These are phyloP conservation scores for Apiospora marii DNA, from an alignment of 2,329 filamentous ascomycete genomes.

Conservation along the genomic window DNA sequence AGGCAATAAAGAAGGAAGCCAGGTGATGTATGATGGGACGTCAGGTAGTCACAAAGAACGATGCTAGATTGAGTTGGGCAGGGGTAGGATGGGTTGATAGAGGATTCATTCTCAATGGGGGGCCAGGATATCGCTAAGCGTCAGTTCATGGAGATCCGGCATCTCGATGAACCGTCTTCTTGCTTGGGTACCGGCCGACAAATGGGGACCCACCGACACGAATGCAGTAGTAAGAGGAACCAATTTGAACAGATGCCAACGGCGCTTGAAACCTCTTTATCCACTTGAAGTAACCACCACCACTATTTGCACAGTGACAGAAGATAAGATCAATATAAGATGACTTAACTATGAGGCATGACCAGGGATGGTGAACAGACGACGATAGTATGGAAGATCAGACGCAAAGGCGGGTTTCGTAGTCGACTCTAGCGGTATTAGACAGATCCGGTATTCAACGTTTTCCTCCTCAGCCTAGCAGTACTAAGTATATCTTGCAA, in stretches of 20 bases:
- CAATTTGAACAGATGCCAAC: constrained; percentile 47
- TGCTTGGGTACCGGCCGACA: neutral
- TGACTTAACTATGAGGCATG: constrained; percentile 15
- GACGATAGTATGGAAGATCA: constrained; percentile 19
- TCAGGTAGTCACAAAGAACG: constrained; percentile 50
- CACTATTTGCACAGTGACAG: constrained; percentile 18
- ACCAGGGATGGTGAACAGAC: constrained; percentile 14
- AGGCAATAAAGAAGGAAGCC: constrained; percentile 43
- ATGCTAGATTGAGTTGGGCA: constrained; percentile 18
- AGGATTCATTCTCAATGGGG: constrained; percentile 12
- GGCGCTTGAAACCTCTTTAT: constrained; percentile 49
- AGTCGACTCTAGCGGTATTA: constrained; percentile 48
- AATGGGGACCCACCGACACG: constrained; percentile 3
- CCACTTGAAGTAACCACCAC: constrained; percentile 29
- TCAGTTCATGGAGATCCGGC: constrained; percentile 22
- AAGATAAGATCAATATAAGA: neutral
- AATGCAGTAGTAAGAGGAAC: constrained; percentile 30
- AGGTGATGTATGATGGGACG: constrained; percentile 41
- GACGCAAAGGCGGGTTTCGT: constrained; percentile 46
- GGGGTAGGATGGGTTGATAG: constrained; percentile 16
- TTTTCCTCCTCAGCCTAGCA: constrained; percentile 19
- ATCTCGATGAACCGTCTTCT: constrained; percentile 13
- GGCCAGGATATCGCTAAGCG: neutral
- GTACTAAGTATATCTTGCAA: too few relatives aligned
- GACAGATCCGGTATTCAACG: constrained; percentile 37